Evolutionary conservation across 345 rosid species (phyloP).

Genomic region (Noccaea bulbosa): DNA sequence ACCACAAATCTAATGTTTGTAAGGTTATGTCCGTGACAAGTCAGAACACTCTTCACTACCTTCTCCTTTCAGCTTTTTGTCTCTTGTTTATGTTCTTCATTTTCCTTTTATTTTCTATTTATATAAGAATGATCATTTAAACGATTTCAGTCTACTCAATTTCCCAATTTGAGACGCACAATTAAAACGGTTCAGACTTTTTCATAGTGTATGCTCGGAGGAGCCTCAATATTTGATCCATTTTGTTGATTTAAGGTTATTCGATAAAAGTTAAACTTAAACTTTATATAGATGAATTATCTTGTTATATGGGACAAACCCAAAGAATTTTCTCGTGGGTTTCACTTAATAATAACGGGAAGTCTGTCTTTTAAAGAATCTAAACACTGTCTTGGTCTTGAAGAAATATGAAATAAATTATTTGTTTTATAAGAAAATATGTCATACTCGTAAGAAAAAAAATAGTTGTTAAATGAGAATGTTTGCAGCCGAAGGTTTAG

Average conservation of each 20-base stretch:
- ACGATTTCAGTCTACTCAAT: not conserved
- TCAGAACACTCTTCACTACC: conserved; percentile 36
- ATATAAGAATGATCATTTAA: not conserved
- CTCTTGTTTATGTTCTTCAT: conserved; percentile 27
- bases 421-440: conserved; percentile 10
- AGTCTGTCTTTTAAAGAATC: conserved; percentile 3
- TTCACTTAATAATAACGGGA: conserved; percentile 4
- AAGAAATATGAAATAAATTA: conserved; percentile 4
- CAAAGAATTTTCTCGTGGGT: not conserved
- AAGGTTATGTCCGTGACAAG: conserved; percentile 40
- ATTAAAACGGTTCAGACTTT: not conserved
- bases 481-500: conserved; percentile 42
- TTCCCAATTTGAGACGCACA: not conserved
- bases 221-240: not conserved
- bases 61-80: conserved; percentile 45
- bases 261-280: not conserved
- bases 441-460: conserved; percentile 17
- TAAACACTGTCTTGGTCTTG: conserved; percentile 17
- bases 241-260: not conserved
- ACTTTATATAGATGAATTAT: not conserved
- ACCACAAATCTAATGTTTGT: conserved; percentile 34
- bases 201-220: not conserved
- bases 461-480: conserved; percentile 27
- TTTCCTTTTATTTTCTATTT: not conserved
- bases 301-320: not conserved